A percentile compares a stretch with the other conserved stretches of the same genome.
These are phyloP conservation scores for Lolium perenne DNA, from an alignment of 176 grass and related monocot genomes.

Conservation along the genomic window DNA sequence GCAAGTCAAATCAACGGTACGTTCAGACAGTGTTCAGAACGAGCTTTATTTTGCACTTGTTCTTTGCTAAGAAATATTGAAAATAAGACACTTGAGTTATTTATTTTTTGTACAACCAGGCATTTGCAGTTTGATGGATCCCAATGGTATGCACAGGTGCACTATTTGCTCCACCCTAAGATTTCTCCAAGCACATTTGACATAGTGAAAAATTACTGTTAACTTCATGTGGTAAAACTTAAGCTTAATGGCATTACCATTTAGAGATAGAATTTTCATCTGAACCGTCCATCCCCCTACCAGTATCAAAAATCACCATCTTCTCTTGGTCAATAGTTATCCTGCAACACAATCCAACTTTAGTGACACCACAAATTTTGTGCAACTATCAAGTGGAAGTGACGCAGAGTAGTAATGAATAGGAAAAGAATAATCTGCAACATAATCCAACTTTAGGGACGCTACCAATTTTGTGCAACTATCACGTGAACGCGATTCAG, in stretches of 20 bases:
- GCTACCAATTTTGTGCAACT: not conserved
- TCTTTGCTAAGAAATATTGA: not conserved
- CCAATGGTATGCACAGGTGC: not conserved
- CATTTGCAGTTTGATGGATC: not conserved
- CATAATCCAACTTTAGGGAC: not conserved
- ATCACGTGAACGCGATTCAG: not conserved
- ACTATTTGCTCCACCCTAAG: not conserved
- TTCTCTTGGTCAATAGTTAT: constrained; percentile 51
- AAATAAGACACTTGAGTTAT: not conserved
- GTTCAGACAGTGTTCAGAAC: not conserved
- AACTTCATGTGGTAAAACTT: not conserved
- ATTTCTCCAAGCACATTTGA: constrained; percentile 11
- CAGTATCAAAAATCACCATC: constrained; percentile 60
- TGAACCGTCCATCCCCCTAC: constrained; percentile 65
- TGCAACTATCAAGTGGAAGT: not conserved
- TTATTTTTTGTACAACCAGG: not conserved
- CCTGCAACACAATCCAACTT: constrained; percentile 47
- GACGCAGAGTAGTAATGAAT: not conserved
- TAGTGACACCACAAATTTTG: not conserved
- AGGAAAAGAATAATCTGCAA: not conserved
- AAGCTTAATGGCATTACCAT: constrained; percentile 48
- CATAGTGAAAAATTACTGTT: not conserved
- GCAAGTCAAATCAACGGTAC: not conserved
- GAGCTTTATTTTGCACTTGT: not conserved
- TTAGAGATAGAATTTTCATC: constrained; percentile 58